Evolutionary conservation across 225 moss, liverwort and hornwort genomes (phyloP).

Genomic region (Physcomitrellopsis africana): DNA sequence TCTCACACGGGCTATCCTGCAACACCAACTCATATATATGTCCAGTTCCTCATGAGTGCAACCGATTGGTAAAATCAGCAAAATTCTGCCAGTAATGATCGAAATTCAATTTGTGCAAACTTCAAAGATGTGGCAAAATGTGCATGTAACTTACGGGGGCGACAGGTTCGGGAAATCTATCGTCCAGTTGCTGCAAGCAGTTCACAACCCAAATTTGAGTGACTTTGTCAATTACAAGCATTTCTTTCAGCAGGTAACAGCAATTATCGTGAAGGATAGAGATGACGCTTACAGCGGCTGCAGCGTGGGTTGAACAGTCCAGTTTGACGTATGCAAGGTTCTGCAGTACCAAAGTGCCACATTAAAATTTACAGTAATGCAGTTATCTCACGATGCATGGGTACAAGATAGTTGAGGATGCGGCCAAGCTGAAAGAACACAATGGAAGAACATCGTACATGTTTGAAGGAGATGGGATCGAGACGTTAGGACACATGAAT

Average conservation of each 20-base stretch:
- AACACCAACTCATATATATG: not conserved
- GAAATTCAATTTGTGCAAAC: not conserved
- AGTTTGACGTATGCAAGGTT: slow-evolving; percentile 43
- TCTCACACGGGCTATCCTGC: slow-evolving; percentile 24
- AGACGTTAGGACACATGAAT: slow-evolving; percentile 33
- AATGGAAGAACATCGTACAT: slow-evolving; percentile 20
- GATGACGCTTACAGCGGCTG: slow-evolving; percentile 16
- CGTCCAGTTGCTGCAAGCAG: slow-evolving; percentile 14
- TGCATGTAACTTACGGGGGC: not conserved
- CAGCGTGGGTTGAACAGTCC: slow-evolving; percentile 28
- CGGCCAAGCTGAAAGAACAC: not conserved
- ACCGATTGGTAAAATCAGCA: too few relatives aligned
- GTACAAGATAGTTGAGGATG: too few relatives aligned
- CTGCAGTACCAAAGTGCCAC: slow-evolving; percentile 12
- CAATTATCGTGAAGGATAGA: too few relatives aligned
- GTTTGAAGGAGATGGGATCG: slow-evolving; percentile 32
- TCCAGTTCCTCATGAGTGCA: too few relatives aligned
- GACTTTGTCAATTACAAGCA: not conserved
- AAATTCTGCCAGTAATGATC: too few relatives aligned
- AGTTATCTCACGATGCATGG: not conserved
- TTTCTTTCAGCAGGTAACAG: not conserved
- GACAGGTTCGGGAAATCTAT: not conserved
- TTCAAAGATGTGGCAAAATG: not conserved
- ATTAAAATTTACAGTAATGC: too few relatives aligned
- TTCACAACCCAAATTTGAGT: not conserved